These are phyloP conservation scores for slime mould (Dictyostelium discoideum) DNA, from an alignment of 78 protist species.

Conservation along the genomic window DNA sequence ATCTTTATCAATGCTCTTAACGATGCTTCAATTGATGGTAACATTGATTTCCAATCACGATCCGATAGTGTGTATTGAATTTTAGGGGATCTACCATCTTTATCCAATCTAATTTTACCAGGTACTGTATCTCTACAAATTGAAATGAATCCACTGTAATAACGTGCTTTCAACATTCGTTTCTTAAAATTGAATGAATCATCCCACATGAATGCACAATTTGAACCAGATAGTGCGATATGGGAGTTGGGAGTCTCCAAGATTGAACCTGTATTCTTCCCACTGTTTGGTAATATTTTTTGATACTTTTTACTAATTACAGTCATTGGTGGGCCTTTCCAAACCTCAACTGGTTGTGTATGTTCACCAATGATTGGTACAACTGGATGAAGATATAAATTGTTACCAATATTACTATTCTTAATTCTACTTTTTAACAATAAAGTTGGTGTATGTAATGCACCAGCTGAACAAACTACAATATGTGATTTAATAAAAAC, in stretches of 20 bases:
- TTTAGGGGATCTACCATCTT: constrained; percentile 50
- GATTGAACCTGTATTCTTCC: constrained; percentile 3
- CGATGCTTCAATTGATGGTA: constrained; percentile 22
- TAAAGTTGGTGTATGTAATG: constrained; percentile 76
- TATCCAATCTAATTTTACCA: constrained; percentile 60
- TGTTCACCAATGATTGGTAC: constrained; percentile 23
- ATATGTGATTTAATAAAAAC: constrained; percentile 34
- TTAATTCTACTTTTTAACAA: constrained; percentile 40
- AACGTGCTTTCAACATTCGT: background rate
- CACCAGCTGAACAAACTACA: constrained; percentile 75
- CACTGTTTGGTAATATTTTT: background rate
- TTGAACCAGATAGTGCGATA: background rate
- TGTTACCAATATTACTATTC: constrained; percentile 60
- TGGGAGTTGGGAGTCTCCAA: constrained; percentile 64
- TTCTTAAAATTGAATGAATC: background rate
- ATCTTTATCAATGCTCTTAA: constrained; percentile 4
- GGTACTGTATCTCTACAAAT: constrained; percentile 60
- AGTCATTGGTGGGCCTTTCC: constrained; percentile 75
- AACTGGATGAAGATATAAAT: constrained; percentile 78
- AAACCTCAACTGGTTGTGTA: constrained; percentile 22
- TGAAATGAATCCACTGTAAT: constrained; percentile 20
- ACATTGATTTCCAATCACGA: constrained; percentile 23
- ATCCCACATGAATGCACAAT: constrained; percentile 15
- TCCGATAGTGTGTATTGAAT: constrained; percentile 31
- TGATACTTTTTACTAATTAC: constrained; percentile 10